Base-by-base conservation (phyloP, 129 eudicot genomes). In the Ambrosia artemisiifolia region DNA sequence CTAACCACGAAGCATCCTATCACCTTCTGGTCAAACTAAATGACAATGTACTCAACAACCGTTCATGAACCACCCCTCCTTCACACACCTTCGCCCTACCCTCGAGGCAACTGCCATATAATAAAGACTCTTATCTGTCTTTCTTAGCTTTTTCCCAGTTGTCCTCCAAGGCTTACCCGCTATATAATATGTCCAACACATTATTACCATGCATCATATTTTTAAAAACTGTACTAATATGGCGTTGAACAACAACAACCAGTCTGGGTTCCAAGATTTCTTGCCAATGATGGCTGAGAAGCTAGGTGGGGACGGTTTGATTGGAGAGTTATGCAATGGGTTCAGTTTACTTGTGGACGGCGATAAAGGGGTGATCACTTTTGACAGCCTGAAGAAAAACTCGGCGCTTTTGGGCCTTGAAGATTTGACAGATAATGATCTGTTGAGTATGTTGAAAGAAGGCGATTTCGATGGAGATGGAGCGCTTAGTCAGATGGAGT, bases 381-480 rank as follows among this genome's bases (percentile, higher is more conserved):
- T 91, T 2, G 95, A 91, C 2, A 91, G 95, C 18, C 75, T 88
- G 12, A 88, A 91, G 80, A 78, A 74, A 60, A 88, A 88, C 69
- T 77, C 97, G 2, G 81, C 84, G 14, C 46, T 79, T 10, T 78
- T 91, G 71, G 97, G 97, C 3, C 78, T 91, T 44, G 70, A 85
- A 50, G 91, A 78, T n/a, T 68, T 85, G 54, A 67, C 70, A 0
- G 97, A 91, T 40, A 85, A 78, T 10, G 95, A 88, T 75, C 78
- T 91, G 0, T 6, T 40, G 46, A 56, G 84, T 18, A 91, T 88
- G 97, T 42, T 91, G 47, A 83, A 69, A 49, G 88, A 87, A 79
- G 97, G 97, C 1, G 97, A 91, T 65, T 81, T 73, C 71, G 97
- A 91, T 67, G 89, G 91, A 8, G 97, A 91, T 78, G 91, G 88